Conservation (phyloP, 345 rosid genomes). For the Crucihimalaya himalaica region DNA sequence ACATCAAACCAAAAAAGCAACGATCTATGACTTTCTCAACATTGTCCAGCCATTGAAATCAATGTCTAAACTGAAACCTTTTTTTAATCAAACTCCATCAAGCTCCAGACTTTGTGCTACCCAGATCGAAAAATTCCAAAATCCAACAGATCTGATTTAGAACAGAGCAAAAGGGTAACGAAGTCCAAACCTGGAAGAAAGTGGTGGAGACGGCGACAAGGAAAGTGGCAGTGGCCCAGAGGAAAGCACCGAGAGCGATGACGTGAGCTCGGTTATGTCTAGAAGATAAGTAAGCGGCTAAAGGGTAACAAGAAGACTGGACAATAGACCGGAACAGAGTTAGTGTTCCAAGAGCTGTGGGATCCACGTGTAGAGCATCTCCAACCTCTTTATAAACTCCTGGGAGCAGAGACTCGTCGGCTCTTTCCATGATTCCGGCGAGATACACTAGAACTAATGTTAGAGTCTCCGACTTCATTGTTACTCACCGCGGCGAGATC, state of each 20-base stretch:
- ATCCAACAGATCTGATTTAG: conserved; percentile 10
- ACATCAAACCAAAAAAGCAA: not conserved
- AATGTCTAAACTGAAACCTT: not conserved
- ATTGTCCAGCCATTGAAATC: not conserved
- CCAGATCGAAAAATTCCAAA: not conserved
- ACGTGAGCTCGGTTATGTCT: conserved; percentile 66
- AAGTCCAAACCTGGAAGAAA: conserved; percentile 53
- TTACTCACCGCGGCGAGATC: not conserved
- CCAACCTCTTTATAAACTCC: conserved; percentile 75
- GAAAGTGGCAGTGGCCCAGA: conserved; percentile 71
- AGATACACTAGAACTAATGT: conserved; percentile 63
- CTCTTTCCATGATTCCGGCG: conserved; percentile 65
- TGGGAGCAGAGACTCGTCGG: conserved; percentile 69
- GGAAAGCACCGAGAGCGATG: conserved; percentile 69
- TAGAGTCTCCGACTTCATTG: conserved; percentile 54
- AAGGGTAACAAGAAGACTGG: conserved; percentile 60
- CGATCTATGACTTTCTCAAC: not conserved
- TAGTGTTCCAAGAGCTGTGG: conserved; percentile 61
- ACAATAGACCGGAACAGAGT: conserved; percentile 66
- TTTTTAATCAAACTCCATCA: not conserved
- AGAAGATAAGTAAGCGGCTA: conserved; percentile 66
- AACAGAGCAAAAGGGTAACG: not conserved
- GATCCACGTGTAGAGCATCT: conserved; percentile 57
- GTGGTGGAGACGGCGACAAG: conserved; percentile 65
- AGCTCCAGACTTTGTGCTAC: conserved; percentile 19